phyloP scores from a whole-genome alignment of 352 stramenopile genomes.

The Globisporangium cystogenes region DNA sequence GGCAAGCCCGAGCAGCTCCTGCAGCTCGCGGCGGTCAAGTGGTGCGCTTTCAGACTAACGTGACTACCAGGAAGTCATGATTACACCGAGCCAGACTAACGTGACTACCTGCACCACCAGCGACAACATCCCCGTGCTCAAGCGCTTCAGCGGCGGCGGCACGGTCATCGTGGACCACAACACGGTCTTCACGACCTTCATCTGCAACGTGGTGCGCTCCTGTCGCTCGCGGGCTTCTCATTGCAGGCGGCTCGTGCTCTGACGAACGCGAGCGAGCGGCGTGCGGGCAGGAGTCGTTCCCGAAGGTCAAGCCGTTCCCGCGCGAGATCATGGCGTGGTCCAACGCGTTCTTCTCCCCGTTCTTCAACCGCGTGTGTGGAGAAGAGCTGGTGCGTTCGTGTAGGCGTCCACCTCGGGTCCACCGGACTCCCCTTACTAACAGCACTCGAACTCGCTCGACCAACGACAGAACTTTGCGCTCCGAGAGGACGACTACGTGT shows the following conservation, averaged over 20 bases:
- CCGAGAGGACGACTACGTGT: slow-evolving; percentile 96
- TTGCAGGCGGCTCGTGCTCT: neutral
- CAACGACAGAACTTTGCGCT: slow-evolving; percentile 76
- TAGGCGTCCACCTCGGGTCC: too few relatives aligned
- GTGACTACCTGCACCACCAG: slow-evolving; percentile 18
- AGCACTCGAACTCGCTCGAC: neutral
- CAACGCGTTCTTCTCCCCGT: slow-evolving; percentile 67
- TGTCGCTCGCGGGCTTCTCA: neutral
- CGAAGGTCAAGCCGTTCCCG: slow-evolving; percentile 77
- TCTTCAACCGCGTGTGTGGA: slow-evolving; percentile 59
- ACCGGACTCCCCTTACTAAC: too few relatives aligned
- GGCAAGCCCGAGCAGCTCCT: slow-evolving; percentile 91
- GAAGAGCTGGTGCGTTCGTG: slow-evolving; percentile 11
- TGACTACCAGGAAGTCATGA: neutral
- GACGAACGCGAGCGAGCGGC: neutral
- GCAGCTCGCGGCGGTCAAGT: slow-evolving; percentile 76
- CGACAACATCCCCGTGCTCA: slow-evolving; percentile 83
- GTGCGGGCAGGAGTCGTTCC: slow-evolving; percentile 51
- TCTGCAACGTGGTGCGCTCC: slow-evolving; percentile 72
- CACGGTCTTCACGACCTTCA: slow-evolving; percentile 91
- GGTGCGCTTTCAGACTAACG: slow-evolving; percentile 20
- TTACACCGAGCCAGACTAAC: neutral
- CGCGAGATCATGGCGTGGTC: slow-evolving; percentile 93
- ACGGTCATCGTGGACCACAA: slow-evolving; percentile 96
- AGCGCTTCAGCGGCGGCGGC: slow-evolving; percentile 95